These are phyloP conservation scores for Hippophae gyantsensis DNA, from an alignment of 306 rosid genomes.

Conservation along the genomic window DNA sequence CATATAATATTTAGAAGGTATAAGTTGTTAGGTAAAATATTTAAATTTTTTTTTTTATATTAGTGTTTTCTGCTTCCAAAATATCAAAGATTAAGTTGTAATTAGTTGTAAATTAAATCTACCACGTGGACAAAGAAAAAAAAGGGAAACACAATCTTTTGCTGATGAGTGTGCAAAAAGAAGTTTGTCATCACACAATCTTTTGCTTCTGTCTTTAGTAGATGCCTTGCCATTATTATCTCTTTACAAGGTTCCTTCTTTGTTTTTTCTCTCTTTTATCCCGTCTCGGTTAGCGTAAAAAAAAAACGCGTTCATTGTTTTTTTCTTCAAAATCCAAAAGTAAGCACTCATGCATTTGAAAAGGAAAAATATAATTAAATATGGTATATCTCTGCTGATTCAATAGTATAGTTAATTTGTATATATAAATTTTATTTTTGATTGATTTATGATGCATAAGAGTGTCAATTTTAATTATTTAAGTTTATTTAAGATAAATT, in stretches of 20 bases:
- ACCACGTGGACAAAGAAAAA: neutral
- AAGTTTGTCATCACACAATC: constrained; percentile 12
- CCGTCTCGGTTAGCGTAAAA: constrained; percentile 8
- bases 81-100: too few relatives aligned
- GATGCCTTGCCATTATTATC: constrained; percentile 16
- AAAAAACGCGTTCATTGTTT: constrained; percentile 10
- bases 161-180: constrained; percentile 5
- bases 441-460: too few relatives aligned
- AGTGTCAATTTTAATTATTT: too few relatives aligned
- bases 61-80: too few relatives aligned
- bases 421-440: neutral
- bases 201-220: constrained; percentile 7
- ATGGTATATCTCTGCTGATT: neutral
- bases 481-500: too few relatives aligned
- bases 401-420: neutral
- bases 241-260: constrained; percentile 7
- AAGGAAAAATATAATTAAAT: neutral
- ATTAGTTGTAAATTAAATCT: neutral
- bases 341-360: constrained; percentile 9
- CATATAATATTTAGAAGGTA: too few relatives aligned
- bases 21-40: too few relatives aligned
- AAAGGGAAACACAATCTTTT: neutral
- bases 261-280: constrained; percentile 8
- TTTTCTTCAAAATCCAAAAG: constrained; percentile 11
- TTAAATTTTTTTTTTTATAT: too few relatives aligned